Evolutionary conservation across 805 yeast genomes (phyloP), one percentile per base, ranked within the genome.

Genomic region (Ogataea nitratoaversa): DNA sequence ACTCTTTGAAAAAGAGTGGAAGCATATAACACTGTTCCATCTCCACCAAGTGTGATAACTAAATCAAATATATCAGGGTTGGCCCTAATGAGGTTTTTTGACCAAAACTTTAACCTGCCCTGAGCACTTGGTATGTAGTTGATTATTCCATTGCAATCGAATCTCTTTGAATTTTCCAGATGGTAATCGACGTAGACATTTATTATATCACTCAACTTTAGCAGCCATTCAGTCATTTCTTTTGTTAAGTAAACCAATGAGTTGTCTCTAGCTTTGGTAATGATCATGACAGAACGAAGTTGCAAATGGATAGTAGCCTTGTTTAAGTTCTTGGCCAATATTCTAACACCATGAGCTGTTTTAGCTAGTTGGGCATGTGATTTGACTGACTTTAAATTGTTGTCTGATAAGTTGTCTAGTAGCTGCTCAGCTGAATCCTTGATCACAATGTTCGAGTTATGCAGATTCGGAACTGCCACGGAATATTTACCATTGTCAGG

Each of bases 21-120:
- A 0, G 91, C 91, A 54, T 84, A 84, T 8, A 91, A 67, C 35
- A 91, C 96, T 0, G 99, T 93, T 8, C 99, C 98, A 57, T 93
- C 99, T 14, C 99, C 99, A 19, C 99, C 99, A 8, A 93, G 68
- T 0, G 98, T 87, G 32, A 91, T 77, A 2, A 88, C 82, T 44
- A 90, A 67, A 59, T 91, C 98, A 48, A 80, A 76, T 34, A 68
- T 53, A 27, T 73, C 70, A 3, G 77, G 70, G 60, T 35, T 57
- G 36, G 42, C 62, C 52, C 59, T 53, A 11, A 86, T 74, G 40
- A 82, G 67, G 16, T 71, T 71, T 36, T 78, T 74, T 37, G 74
- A 73, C 96, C 97, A 90, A 60, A 73, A 84, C 52, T 71, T 74
- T 32, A 85, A 62, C 32, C 70, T 60, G 33, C 69, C 59, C 34